These are phyloP conservation scores for Naganishia vaughanmartiniae DNA, from an alignment of 768 basidiomycete genomes.

Conservation along the genomic window DNA sequence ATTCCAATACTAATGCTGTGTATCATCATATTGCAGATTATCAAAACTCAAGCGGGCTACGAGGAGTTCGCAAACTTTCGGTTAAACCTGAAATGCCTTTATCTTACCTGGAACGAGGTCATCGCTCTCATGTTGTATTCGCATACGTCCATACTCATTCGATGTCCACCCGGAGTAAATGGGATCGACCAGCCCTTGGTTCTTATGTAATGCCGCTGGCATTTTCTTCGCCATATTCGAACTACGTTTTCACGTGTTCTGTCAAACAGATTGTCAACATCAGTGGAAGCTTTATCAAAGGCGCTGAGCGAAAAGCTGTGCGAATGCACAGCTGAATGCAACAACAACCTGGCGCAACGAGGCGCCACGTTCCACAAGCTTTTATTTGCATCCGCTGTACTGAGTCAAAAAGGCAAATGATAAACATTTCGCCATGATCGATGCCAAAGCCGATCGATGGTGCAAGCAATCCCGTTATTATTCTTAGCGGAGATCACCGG, in stretches of 20 bases:
- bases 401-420: neutral
- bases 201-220: too few species aligned
- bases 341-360: too few species aligned
- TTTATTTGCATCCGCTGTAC: neutral
- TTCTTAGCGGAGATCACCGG: conserved; percentile 1
- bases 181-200: too few species aligned
- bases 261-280: too few species aligned
- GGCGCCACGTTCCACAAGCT: neutral
- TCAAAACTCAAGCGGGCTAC: conserved; percentile 50
- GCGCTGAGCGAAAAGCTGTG: too few species aligned
- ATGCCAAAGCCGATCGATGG: conserved; percentile 4
- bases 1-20: conserved; percentile 30
- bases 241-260: too few species aligned
- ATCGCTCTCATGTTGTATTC: neutral
- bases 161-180: neutral
- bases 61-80: conserved; percentile 49
- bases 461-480: neutral
- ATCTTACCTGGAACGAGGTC: neutral
- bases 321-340: too few species aligned
- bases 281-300: too few species aligned
- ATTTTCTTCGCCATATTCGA: too few species aligned
- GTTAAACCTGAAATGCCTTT: neutral
- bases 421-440: neutral
- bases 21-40: conserved; percentile 23
- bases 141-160: neutral